These are phyloP conservation scores for Ceratonia siliqua DNA, from an alignment of 306 rosid species.

Conservation along the genomic window DNA sequence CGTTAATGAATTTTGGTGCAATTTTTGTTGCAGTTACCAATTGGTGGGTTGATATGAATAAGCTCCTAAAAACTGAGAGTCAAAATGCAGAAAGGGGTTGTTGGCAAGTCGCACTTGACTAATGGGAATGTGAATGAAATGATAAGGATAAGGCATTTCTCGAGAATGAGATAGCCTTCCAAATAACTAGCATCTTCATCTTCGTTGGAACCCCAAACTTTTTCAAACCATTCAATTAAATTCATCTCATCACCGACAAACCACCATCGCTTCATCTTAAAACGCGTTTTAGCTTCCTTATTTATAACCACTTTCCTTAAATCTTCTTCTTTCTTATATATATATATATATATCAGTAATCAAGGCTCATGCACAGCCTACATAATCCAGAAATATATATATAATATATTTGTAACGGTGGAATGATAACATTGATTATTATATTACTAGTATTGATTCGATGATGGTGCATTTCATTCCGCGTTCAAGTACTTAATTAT, in stretches of 20 bases:
- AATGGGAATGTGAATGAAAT: background rate
- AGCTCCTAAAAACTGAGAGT: background rate
- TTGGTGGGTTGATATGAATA: too few species aligned
- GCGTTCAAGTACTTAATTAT: too few species aligned
- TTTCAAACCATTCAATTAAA: too few species aligned
- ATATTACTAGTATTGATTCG: background rate
- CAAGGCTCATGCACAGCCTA: background rate
- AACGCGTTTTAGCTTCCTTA: background rate
- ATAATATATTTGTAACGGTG: too few species aligned
- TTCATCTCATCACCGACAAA: conserved; percentile 12
- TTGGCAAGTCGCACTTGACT: too few species aligned
- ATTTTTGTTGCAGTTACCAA: too few species aligned
- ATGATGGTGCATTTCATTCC: background rate
- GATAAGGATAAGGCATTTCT: background rate
- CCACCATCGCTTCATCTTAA: background rate
- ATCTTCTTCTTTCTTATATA: too few species aligned
- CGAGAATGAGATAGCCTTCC: background rate
- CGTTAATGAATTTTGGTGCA: too few species aligned
- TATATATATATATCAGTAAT: background rate
- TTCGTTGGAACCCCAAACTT: too few species aligned
- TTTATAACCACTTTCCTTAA: background rate
- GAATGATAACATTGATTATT: background rate
- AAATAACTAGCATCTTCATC: background rate
- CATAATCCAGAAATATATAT: background rate
- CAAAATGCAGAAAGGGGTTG: too few species aligned